Evolutionary conservation across 2,329 filamentous ascomycete species (phyloP).

Genomic region (Macrophomina pseudophaseolina): DNA sequence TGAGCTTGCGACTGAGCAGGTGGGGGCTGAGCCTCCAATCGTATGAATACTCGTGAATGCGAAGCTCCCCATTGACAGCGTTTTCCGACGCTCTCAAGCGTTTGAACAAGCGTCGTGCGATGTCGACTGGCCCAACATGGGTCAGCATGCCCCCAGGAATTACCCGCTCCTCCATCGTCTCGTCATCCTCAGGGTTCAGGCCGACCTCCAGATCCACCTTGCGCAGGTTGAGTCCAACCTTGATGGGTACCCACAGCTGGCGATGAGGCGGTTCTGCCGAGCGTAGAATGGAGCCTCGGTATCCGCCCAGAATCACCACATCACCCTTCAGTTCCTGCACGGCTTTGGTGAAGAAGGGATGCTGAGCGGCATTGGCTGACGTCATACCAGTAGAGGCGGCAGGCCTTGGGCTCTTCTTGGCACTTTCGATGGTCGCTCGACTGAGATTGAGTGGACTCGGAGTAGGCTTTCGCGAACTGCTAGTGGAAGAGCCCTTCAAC

Average conservation of each 20-base stretch:
- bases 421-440: neutral
- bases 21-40: slow-evolving; percentile 91
- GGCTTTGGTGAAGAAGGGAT: slow-evolving; percentile 60
- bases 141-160: slow-evolving; percentile 87
- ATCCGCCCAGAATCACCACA: slow-evolving; percentile 86
- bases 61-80: slow-evolving; percentile 69
- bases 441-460: slow-evolving; percentile 24
- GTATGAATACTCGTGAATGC: slow-evolving; percentile 90
- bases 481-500: slow-evolving; percentile 8
- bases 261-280: slow-evolving; percentile 81
- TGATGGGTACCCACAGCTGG: slow-evolving; percentile 94
- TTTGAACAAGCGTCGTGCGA: slow-evolving; percentile 81
- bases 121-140: slow-evolving; percentile 89
- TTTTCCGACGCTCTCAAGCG: slow-evolving; percentile 77
- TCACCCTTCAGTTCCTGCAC: slow-evolving; percentile 79
- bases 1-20: slow-evolving; percentile 73
- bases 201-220: slow-evolving; percentile 92
- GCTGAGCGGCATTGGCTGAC: slow-evolving; percentile 42
- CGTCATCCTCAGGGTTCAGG: slow-evolving; percentile 79
- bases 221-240: slow-evolving; percentile 87
- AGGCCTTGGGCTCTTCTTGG: slow-evolving; percentile 16
- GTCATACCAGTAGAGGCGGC: slow-evolving; percentile 28
- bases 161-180: slow-evolving; percentile 80
- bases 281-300: slow-evolving; percentile 85
- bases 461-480: slow-evolving; percentile 7